Evolutionary conservation across 345 rosid species (phyloP), one percentile per base, ranked within the genome.

Genomic region (Citrus sinensis): DNA sequence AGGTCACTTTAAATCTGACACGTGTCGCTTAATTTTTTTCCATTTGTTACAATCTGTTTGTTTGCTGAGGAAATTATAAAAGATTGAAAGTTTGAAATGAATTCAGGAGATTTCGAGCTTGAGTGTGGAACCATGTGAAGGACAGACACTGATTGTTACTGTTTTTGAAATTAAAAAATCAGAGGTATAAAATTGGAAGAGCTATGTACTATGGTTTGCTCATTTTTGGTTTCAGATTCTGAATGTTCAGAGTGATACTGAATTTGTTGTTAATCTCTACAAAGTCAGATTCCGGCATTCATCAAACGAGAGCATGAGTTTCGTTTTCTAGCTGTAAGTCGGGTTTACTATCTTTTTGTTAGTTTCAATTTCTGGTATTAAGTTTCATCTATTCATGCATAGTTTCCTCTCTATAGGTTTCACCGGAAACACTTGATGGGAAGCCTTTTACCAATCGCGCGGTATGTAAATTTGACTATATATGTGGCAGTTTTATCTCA

Each of bases 31-130:
- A n/a, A 1, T 46, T 9, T 39, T 2, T 2, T 2, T 10, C 20
- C 2, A 40, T 24, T 27, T 25, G 1, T 3, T 69, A 1, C 34
- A 9, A 54, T 27, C 9, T 67, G 63, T 42, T 62, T 46, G 65
- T 42, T 39, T 60, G 29, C 14, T 19, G 24, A 24, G 30, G n/a
- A 39, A 67, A 67, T 6, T 54, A 6, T 69, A 27, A 9, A 39
- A 20, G 29, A 46, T 24, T 32, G 70, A 65, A 61, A 25, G 61
- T 35, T 51, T 76, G 70, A 76, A 35, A 75, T 65, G 46, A 56
- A 76, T 80, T 85, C 92, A 94, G 99, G 97, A 96, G 84, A 88
- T 92, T 71, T 91, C 98, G 72, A 90, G 96, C 88, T 89, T 93
- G 81, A 90, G 97, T 67, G 97, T 87, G 75, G 98, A 95, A 89